Evolutionary conservation across 345 rosid species (phyloP).

Genomic region (Linum lewisii): DNA sequence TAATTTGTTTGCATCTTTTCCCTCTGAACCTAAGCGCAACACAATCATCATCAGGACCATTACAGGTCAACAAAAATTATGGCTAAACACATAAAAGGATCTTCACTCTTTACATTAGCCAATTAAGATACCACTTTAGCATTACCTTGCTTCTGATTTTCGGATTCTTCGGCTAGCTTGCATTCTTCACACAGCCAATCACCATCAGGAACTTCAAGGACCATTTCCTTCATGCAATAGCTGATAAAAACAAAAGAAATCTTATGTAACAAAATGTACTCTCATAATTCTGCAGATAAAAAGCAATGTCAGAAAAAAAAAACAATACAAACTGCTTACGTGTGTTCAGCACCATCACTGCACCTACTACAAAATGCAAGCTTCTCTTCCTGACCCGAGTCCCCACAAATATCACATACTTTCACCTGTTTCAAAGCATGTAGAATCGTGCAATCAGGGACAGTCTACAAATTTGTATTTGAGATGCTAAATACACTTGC

Average conservation of each 20-base stretch:
- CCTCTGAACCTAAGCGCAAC: conserved; percentile 33
- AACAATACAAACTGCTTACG: conserved; percentile 42
- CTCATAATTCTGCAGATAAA: conserved; percentile 6
- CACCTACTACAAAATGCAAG: conserved; percentile 91
- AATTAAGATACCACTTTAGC: conserved; percentile 4
- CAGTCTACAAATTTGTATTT: background rate
- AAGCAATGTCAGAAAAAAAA: conserved; percentile 8
- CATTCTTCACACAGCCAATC: conserved; percentile 99
- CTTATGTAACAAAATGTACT: background rate
- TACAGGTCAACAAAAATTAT: background rate
- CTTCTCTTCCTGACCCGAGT: conserved; percentile 94
- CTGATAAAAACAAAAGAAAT: conserved; percentile 29
- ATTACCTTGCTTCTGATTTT: conserved; percentile 60
- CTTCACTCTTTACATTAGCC: background rate
- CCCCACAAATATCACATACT: conserved; percentile 99
- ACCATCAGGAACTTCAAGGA: conserved; percentile 71
- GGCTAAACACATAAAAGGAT: background rate
- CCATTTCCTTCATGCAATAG: conserved; percentile 95
- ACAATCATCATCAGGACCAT: conserved; percentile 17
- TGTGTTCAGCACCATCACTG: conserved; percentile 98
- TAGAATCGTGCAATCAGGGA: background rate
- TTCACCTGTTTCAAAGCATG: conserved; percentile 58
- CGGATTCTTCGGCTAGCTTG: conserved; percentile 62
- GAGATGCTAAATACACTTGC: background rate
- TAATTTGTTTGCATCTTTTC: conserved; percentile 32